These are phyloP conservation scores for Forsythia viridissima DNA, from an alignment of 257 asterid species.

Conservation along the genomic window DNA sequence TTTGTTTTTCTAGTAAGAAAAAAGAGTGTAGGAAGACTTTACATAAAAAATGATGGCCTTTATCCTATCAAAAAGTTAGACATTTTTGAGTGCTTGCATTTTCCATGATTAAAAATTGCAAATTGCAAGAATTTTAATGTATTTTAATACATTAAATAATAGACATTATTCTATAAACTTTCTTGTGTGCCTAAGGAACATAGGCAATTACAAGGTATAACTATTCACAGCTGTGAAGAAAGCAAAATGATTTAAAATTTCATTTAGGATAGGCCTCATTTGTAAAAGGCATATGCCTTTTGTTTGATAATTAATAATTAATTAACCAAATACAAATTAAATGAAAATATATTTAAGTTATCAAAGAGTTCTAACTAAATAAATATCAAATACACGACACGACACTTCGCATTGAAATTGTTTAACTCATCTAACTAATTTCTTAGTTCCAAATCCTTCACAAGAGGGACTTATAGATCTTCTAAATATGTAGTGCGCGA, in stretches of 20 bases:
- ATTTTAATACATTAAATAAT: not conserved
- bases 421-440: too few relatives aligned
- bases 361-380: too few relatives aligned
- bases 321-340: not conserved
- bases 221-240: too few relatives aligned
- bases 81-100: conserved; percentile 8
- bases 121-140: conserved; percentile 14
- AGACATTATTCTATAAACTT: conserved; percentile 18
- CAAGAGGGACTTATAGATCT: too few relatives aligned
- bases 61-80: conserved; percentile 23
- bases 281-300: conserved; percentile 4
- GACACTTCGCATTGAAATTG: too few relatives aligned
- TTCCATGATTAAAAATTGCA: conserved; percentile 5
- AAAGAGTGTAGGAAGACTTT: not conserved
- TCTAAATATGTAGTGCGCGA: too few relatives aligned
- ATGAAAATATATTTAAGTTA: not conserved
- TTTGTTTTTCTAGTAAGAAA: too few relatives aligned
- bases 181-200: too few relatives aligned
- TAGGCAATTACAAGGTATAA: too few relatives aligned
- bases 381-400: too few relatives aligned
- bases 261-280: not conserved
- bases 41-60: conserved; percentile 20
- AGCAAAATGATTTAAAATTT: not conserved
- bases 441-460: too few relatives aligned
- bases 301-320: not conserved